Conservation (phyloP, 1,139 yeast genomes). For the Nakaseomyces glabratus region DNA sequence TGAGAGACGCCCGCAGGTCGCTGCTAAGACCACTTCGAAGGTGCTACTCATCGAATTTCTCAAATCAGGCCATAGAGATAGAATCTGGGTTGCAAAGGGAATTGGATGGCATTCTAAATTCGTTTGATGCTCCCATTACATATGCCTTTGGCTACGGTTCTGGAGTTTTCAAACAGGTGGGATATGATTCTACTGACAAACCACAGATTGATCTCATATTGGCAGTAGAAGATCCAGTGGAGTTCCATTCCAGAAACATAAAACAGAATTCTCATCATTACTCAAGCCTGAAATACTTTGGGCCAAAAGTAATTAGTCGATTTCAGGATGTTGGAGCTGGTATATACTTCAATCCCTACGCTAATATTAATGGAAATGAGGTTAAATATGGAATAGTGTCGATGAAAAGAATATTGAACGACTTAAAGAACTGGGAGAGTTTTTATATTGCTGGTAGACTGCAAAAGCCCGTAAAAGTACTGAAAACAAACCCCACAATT, state of each 20-base stretch:
- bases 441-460: constrained; percentile 86
- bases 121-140: constrained; percentile 60
- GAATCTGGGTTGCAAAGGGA: constrained; percentile 40
- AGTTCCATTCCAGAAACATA: constrained; percentile 70
- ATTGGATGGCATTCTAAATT: constrained; percentile 43
- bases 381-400: constrained; percentile 86
- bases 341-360: constrained; percentile 87
- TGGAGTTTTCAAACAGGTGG: constrained; percentile 83
- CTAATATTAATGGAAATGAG: constrained; percentile 49
- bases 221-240: constrained; percentile 62
- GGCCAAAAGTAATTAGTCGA: constrained; percentile 48
- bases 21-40: constrained; percentile 35
- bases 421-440: constrained; percentile 73
- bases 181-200: constrained; percentile 33
- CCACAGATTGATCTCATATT: constrained; percentile 86
- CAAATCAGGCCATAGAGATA: constrained; percentile 47
- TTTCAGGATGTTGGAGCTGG: constrained; percentile 81
- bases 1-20: not conserved
- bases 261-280: constrained; percentile 64
- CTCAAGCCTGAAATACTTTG: constrained; percentile 53
- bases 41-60: constrained; percentile 8
- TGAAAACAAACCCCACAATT: constrained; percentile 54
- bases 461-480: constrained; percentile 83
- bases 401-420: constrained; percentile 49
- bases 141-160: constrained; percentile 92